Evolutionary conservation across 306 rosid species (phyloP).

Genomic region (Castanea crenata): DNA sequence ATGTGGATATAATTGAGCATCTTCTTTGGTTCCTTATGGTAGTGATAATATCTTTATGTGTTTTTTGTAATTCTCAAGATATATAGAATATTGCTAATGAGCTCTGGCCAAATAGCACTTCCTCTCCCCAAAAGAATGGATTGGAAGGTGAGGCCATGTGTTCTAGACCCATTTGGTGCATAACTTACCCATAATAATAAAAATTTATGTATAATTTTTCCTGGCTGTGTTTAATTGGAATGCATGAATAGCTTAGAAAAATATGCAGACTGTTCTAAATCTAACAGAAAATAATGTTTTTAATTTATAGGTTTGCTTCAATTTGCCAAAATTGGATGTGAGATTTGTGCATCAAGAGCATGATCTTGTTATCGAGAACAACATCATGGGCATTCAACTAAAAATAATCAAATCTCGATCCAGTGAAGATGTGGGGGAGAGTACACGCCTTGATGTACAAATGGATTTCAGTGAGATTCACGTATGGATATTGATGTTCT

Average conservation of each 20-base stretch:
- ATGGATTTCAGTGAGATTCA: conserved; percentile 95
- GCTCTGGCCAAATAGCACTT: too few species aligned
- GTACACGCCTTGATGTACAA: conserved; percentile 85
- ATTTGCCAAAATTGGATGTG: conserved; percentile 84
- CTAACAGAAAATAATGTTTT: conserved; percentile 15
- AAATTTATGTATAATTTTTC: background rate
- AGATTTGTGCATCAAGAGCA: conserved; percentile 71
- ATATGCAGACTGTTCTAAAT: conserved; percentile 15
- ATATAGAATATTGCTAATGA: background rate
- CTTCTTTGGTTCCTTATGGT: conserved; percentile 3
- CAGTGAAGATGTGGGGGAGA: conserved; percentile 83
- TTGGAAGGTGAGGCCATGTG: too few species aligned
- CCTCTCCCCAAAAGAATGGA: too few species aligned
- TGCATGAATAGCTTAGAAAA: background rate
- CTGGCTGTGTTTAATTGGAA: conserved; percentile 19
- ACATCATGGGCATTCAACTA: conserved; percentile 88
- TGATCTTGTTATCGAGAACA: conserved; percentile 66
- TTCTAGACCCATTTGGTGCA: too few species aligned
- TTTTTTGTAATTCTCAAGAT: background rate
- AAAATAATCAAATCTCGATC: conserved; percentile 71
- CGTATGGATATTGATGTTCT: conserved; percentile 50
- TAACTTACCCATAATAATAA: too few species aligned
- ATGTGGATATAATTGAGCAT: background rate
- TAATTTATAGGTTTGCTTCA: conserved; percentile 73
- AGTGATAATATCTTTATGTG: background rate